Percentiles rank a stretch among this genome's conserved stretches.
These are phyloP conservation scores for Calocera viscosa DNA, from an alignment of 768 basidiomycete species.

Conservation along the genomic window DNA sequence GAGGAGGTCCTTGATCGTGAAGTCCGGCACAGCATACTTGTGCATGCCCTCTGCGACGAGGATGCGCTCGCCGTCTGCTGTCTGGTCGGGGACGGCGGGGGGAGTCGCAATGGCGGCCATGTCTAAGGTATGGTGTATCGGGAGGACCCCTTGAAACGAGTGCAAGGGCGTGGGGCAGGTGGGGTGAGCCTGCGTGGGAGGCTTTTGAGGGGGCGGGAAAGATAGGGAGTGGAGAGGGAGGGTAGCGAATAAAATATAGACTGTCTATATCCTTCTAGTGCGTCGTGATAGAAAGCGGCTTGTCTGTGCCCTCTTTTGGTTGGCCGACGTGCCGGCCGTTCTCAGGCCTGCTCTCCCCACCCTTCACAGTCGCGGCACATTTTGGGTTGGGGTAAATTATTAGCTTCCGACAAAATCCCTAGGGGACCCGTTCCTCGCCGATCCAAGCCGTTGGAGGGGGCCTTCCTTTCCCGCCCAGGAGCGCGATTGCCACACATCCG, in stretches of 20 bases:
- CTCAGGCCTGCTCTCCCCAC: not conserved
- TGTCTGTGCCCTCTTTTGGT: too few relatives aligned
- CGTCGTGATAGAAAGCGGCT: too few relatives aligned
- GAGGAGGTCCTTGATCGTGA: conserved; percentile 77
- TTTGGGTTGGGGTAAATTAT: not conserved
- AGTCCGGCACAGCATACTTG: conserved; percentile 57
- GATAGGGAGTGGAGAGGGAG: not conserved
- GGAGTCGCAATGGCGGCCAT: not conserved
- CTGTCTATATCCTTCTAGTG: too few relatives aligned
- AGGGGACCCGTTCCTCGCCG: too few relatives aligned
- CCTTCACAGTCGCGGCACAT: not conserved
- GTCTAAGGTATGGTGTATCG: not conserved
- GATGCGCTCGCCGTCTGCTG: conserved; percentile 2
- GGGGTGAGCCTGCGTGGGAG: not conserved
- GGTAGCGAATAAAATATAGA: not conserved
- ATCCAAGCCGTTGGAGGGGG: too few relatives aligned
- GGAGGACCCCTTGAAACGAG: not conserved
- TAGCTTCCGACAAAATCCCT: not conserved
- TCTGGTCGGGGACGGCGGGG: not conserved
- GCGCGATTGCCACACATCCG: too few relatives aligned
- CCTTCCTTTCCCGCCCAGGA: too few relatives aligned
- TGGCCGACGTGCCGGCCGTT: not conserved
- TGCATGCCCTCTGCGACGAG: not conserved
- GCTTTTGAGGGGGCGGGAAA: not conserved
- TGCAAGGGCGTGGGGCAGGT: not conserved